phyloP scores from a whole-genome alignment of 2,329 filamentous ascomycete genomes.

The Claviceps spartinae region DNA sequence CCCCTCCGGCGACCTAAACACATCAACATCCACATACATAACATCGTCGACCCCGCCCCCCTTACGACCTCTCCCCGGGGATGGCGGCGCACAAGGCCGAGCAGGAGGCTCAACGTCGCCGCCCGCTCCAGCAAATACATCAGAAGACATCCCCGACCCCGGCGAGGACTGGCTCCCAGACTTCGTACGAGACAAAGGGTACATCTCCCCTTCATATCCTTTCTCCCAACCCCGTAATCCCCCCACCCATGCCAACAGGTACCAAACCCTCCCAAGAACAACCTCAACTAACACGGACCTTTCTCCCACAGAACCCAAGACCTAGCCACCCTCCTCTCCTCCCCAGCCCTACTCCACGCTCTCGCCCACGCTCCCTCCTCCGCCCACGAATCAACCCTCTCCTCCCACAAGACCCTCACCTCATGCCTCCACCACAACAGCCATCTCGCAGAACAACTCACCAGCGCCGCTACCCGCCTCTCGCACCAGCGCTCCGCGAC shows the following conservation, averaged over 20 bases:
- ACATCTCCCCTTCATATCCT: slow-evolving; percentile 17
- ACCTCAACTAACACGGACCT: slow-evolving; percentile 1
- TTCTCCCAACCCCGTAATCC: too few species aligned
- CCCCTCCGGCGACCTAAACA: slow-evolving; percentile 46
- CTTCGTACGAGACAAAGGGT: slow-evolving; percentile 71
- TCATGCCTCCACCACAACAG: slow-evolving; percentile 58
- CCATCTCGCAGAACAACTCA: slow-evolving; percentile 49
- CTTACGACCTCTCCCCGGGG: slow-evolving; percentile 1
- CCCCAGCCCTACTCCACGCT: slow-evolving; percentile 55
- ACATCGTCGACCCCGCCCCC: slow-evolving; percentile 19
- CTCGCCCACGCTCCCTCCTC: slow-evolving; percentile 54
- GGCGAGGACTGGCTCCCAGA: slow-evolving; percentile 69
- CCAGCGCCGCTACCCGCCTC: slow-evolving; percentile 44
- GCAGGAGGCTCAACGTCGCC: slow-evolving; percentile 13
- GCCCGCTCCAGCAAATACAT: neutral
- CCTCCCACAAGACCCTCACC: slow-evolving; percentile 51
- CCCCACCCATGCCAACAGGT: too few species aligned
- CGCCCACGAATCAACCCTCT: slow-evolving; percentile 56
- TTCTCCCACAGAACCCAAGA: slow-evolving; percentile 53
- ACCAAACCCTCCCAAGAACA: neutral
- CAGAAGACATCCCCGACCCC: slow-evolving; percentile 35
- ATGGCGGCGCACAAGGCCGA: slow-evolving; percentile 4
- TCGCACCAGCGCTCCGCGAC: slow-evolving; percentile 52
- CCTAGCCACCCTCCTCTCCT: slow-evolving; percentile 54
- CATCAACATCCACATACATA: slow-evolving; percentile 36